Base-by-base conservation (phyloP, 2,329 filamentous ascomycete genomes). In the Aspergillus ochraceus region DNA sequence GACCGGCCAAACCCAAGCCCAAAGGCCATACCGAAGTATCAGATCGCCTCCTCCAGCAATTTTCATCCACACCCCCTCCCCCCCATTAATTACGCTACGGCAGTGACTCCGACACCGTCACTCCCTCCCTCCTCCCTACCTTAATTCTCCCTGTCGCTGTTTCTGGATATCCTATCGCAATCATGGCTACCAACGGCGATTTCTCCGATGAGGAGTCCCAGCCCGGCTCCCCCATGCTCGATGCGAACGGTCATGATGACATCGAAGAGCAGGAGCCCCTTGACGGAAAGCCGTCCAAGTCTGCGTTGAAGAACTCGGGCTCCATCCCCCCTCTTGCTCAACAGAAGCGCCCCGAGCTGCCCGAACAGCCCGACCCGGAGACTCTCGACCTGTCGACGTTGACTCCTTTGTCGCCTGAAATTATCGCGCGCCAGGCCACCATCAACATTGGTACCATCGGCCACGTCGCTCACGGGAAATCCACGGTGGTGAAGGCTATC, bases 381-480 rank as follows among this genome's bases (percentile, higher is more conserved):
- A 89, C 92, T 70, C 86, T 99, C 73, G 91, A 98, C 73, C 85
- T 97, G 71, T 85, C 86, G 67, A 86, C 80, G 55, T 83, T 99
- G 70, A 91, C 85, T 67, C 94, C 95, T 59, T 83, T 97, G 70
- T 96, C 94, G 17, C 92, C 93, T 67, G 94, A 98, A 77, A 98
- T 99, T 75, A 99, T 99, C 74, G 92, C 92, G 63, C 87, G 95
- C 72, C 95, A 99, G 85, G 95, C 95, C 58, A 99, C 95, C 58
- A 97, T 98, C 84, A 98, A 98, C 81, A 97, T 98, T 71, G 95
- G 94, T 66, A 97, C 95, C 63, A 98, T 99, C 78, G 94, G 94
- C 58, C 95, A 98, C 79, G 94, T 98, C 84, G 95, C 95, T 74
- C 94, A 98, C 90, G 94, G 94, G 76, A 98, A 98, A 80, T 97